Conservation (phyloP, 2,329 filamentous ascomycete genomes). For the Rhexocercosporidium sp. region DNA sequence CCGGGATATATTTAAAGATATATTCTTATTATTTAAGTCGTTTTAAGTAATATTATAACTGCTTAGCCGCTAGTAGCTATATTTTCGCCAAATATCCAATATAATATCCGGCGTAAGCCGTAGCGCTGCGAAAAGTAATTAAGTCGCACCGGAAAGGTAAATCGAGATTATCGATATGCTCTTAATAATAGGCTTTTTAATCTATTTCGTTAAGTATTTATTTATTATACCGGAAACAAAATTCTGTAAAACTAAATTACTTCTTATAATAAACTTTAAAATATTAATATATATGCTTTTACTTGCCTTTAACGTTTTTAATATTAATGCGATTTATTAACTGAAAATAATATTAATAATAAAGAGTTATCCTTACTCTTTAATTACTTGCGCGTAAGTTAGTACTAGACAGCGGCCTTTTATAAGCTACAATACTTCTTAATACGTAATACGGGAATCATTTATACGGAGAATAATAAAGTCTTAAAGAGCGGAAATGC, state of each 20-base stretch:
- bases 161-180: slow-evolving; percentile 27
- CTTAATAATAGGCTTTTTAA: slow-evolving; percentile 25
- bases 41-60: slow-evolving; percentile 7
- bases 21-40: slow-evolving; percentile 16
- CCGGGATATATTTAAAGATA: slow-evolving; percentile 19
- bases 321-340: slow-evolving; percentile 21
- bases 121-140: slow-evolving; percentile 18
- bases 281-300: slow-evolving; percentile 23
- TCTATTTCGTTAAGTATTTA: slow-evolving; percentile 23
- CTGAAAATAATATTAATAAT: slow-evolving; percentile 37
- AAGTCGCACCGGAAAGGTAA: slow-evolving; percentile 21
- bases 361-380: slow-evolving; percentile 28
- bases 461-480: slow-evolving; percentile 23
- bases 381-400: slow-evolving; percentile 17
- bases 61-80: slow-evolving; percentile 9
- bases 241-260: slow-evolving; percentile 25
- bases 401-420: slow-evolving; percentile 21
- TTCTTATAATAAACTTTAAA: slow-evolving; percentile 22
- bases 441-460: slow-evolving; percentile 22
- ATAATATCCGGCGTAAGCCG: slow-evolving; percentile 23
- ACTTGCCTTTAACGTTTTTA: slow-evolving; percentile 19
- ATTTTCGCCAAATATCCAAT: slow-evolving; percentile 16
- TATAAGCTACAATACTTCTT: slow-evolving; percentile 22
- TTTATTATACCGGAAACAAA: slow-evolving; percentile 23
- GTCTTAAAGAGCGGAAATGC: slow-evolving; percentile 25